Percentiles rank a stretch among this genome's conserved stretches.
These are phyloP conservation scores for Daldinia sp. DNA, from an alignment of 2,329 filamentous ascomycete species.

Conservation along the genomic window DNA sequence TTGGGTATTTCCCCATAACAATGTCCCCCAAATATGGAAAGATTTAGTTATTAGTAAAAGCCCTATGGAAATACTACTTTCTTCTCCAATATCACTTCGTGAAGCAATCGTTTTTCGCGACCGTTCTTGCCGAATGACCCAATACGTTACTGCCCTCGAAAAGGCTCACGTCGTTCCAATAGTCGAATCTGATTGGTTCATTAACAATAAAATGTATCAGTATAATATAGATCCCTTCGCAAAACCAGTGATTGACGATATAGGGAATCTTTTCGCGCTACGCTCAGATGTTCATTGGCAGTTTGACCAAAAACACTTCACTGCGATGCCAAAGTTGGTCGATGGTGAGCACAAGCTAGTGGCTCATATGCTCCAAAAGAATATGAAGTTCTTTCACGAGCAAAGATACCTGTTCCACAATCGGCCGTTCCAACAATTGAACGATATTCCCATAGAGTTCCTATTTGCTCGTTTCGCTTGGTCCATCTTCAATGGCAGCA, in stretches of 20 bases:
- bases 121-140: background rate
- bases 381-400: background rate
- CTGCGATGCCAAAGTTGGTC: background rate
- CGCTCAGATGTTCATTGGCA: slow-evolving; percentile 5
- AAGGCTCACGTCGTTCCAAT: slow-evolving; percentile 2
- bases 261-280: background rate
- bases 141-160: background rate
- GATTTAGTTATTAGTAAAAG: background rate
- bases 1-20: slow-evolving; percentile 12
- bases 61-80: background rate
- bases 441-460: background rate
- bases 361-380: background rate
- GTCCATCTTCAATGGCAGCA: slow-evolving; percentile 1
- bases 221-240: background rate
- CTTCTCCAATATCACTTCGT: background rate
- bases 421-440: background rate
- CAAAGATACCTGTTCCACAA: slow-evolving; percentile 1
- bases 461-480: slow-evolving; percentile 17
- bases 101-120: background rate
- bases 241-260: background rate
- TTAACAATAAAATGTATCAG: background rate
- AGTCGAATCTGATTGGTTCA: background rate
- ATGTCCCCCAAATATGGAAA: background rate
- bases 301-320: background rate
- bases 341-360: background rate